These are phyloP conservation scores for Catunica adiposa DNA, from an alignment of 2,329 filamentous ascomycete genomes.

Conservation along the genomic window DNA sequence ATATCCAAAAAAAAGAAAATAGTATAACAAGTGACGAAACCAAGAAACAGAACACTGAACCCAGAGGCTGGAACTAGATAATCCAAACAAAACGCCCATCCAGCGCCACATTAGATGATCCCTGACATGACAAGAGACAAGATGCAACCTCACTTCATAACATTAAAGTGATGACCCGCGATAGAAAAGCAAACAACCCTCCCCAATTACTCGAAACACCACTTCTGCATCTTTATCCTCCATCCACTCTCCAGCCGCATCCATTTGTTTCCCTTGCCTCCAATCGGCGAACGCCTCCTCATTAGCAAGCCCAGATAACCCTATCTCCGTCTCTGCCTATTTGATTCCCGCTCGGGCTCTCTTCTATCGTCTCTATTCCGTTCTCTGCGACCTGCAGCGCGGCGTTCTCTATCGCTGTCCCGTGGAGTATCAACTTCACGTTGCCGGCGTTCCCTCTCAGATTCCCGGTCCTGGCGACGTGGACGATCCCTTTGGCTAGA, in stretches of 20 bases:
- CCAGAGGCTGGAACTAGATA: neutral
- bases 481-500: neutral
- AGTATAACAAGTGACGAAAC: too few relatives aligned
- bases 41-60: neutral
- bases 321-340: neutral
- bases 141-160: neutral
- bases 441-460: neutral
- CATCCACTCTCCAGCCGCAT: neutral
- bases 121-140: neutral
- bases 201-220: neutral
- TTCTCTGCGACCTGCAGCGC: neutral
- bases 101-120: neutral
- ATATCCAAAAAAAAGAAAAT: conserved; percentile 2
- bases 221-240: neutral
- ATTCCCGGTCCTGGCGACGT: too few relatives aligned
- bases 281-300: neutral
- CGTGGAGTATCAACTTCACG: neutral
- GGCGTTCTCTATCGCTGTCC: neutral
- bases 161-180: neutral
- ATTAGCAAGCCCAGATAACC: neutral
- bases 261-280: neutral
- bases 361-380: neutral
- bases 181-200: neutral
- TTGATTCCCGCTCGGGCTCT: neutral
- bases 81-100: too few relatives aligned